These are phyloP conservation scores for Davidsoniella virescens DNA, from an alignment of 2,329 filamentous ascomycete genomes.

Conservation along the genomic window DNA sequence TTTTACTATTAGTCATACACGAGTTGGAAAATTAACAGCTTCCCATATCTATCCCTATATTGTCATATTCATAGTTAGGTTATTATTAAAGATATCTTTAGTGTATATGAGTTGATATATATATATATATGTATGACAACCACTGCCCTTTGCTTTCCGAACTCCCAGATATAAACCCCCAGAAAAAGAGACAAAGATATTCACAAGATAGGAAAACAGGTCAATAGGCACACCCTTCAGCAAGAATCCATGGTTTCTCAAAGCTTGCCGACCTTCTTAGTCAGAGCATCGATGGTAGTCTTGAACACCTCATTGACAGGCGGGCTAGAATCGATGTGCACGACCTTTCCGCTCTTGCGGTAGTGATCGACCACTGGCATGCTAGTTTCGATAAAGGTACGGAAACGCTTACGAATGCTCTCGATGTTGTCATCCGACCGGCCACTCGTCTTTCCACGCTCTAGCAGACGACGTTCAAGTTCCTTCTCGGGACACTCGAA, in stretches of 20 bases:
- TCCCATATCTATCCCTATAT: no score
- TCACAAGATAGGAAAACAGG: no score
- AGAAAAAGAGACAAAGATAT: no score
- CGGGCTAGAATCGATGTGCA: conserved; percentile 61
- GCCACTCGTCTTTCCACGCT: conserved; percentile 85
- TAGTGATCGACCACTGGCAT: conserved; percentile 93
- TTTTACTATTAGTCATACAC: no score
- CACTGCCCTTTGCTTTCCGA: no score
- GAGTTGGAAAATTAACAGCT: no score
- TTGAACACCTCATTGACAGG: conserved; percentile 44
- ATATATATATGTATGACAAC: no score
- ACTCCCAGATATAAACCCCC: no score
- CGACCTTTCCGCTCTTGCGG: conserved; percentile 57
- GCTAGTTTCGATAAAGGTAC: conserved; percentile 83
- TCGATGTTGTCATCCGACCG: conserved; percentile 87
- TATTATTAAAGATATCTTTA: no score
- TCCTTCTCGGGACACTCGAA: conserved; percentile 82
- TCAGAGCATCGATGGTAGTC: conserved; percentile 34
- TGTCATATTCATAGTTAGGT: no score
- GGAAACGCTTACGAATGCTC: conserved; percentile 91
- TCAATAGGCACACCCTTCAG: no score
- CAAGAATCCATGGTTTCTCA: not conserved
- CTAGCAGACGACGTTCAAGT: conserved; percentile 69
- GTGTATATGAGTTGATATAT: no score
- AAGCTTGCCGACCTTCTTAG: conserved; percentile 27